A percentile compares a stretch with the other conserved stretches of the same genome.
Conservation (phyloP, 2,329 filamentous ascomycete species). For the Cryphonectria parasitica region DNA sequence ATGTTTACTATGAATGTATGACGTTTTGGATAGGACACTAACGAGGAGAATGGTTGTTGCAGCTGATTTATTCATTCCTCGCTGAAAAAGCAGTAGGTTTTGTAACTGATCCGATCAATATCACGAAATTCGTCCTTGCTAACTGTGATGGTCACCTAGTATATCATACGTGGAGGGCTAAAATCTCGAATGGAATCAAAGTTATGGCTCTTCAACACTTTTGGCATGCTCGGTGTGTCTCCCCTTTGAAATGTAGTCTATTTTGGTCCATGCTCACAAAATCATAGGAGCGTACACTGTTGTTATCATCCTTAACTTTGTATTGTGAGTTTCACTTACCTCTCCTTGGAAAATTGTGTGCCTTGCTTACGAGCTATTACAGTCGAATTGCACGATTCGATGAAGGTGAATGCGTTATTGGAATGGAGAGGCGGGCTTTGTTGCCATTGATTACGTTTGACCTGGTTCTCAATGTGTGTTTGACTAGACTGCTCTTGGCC, state of each 20-base stretch:
- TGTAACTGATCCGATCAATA: neutral
- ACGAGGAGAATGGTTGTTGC: neutral
- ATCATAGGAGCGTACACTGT: conserved; percentile 45
- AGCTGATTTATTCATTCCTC: conserved; percentile 67
- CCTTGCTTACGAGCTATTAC: neutral
- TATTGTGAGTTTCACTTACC: conserved; percentile 52
- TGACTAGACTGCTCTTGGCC: too few species aligned
- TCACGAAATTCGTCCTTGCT: neutral
- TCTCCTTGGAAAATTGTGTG: neutral
- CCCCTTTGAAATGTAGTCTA: neutral
- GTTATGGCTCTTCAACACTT: conserved; percentile 36
- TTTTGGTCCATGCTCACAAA: conserved; percentile 33
- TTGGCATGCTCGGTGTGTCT: conserved; percentile 55
- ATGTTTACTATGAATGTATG: neutral
- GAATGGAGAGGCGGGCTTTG: conserved; percentile 62
- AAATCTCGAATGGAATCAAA: conserved; percentile 55
- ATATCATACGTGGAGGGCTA: conserved; percentile 58
- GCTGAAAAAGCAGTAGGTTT: conserved; percentile 63
- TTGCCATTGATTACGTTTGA: conserved; percentile 66
- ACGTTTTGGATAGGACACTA: neutral
- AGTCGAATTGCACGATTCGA: conserved; percentile 62
- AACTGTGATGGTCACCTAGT: conserved; percentile 40
- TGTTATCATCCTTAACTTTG: conserved; percentile 61
- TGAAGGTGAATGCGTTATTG: conserved; percentile 62
- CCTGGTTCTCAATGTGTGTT: conserved; percentile 57